Evolutionary conservation across 2,329 filamentous ascomycete genomes (phyloP).

Genomic region (Ilyonectria robusta): DNA sequence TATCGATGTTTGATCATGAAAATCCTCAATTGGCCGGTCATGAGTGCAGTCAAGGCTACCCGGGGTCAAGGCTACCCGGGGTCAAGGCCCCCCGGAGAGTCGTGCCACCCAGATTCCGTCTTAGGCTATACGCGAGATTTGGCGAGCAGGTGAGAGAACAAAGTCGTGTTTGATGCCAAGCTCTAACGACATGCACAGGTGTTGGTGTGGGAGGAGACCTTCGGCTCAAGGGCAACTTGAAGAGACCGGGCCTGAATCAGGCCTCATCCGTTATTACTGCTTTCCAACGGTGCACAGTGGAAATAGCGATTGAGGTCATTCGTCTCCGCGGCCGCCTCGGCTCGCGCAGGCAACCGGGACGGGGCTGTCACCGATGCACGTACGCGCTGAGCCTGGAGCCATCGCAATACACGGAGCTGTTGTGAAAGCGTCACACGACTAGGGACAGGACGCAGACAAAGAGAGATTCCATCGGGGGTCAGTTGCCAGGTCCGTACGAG

Average conservation of each 20-base stretch:
- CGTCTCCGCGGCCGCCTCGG: neutral
- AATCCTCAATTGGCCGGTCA: slow-evolving; percentile 30
- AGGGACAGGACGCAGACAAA: slow-evolving; percentile 23
- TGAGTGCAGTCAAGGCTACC: slow-evolving; percentile 11
- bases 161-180: slow-evolving; percentile 19
- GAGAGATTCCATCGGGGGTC: slow-evolving; percentile 8
- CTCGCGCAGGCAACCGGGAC: slow-evolving; percentile 13
- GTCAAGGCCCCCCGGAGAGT: slow-evolving; percentile 3
- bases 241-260: neutral
- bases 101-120: slow-evolving; percentile 14
- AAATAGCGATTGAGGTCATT: neutral
- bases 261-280: neutral
- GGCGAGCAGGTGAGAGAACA: slow-evolving; percentile 32
- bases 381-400: slow-evolving; percentile 6
- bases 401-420: slow-evolving; percentile 21
- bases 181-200: slow-evolving; percentile 21
- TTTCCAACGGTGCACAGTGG: neutral
- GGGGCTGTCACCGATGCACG: slow-evolving; percentile 6
- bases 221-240: slow-evolving; percentile 7
- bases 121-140: slow-evolving; percentile 31
- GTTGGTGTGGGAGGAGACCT: neutral
- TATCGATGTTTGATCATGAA: slow-evolving; percentile 30
- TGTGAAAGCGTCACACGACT: slow-evolving; percentile 37
- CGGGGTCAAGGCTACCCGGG: slow-evolving; percentile 15
- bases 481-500: neutral